Percentiles rank a stretch among this genome's conserved stretches.
Evolutionary conservation across 805 yeast species (phyloP).

Genomic region (Zygosaccharomyces bailii): DNA sequence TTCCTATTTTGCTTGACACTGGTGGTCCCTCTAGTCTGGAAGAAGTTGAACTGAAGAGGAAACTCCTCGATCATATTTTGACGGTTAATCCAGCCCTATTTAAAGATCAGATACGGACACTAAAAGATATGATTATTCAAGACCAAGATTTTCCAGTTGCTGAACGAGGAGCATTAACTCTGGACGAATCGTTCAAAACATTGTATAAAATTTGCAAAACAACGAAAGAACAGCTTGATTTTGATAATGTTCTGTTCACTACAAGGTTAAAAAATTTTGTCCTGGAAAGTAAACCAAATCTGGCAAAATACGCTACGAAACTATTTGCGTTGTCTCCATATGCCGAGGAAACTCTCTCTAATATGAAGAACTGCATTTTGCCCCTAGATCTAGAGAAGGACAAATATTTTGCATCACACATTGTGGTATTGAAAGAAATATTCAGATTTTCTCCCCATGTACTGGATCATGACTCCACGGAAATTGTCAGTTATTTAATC

Average conservation of each 20-base stretch:
- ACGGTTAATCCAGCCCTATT: slow-evolving; percentile 59
- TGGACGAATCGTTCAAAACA: slow-evolving; percentile 50
- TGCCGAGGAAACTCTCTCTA: slow-evolving; percentile 40
- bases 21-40: slow-evolving; percentile 31
- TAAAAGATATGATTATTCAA: slow-evolving; percentile 42
- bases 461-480: slow-evolving; percentile 52
- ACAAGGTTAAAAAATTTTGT: slow-evolving; percentile 48
- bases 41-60: slow-evolving; percentile 40
- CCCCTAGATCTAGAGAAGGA: slow-evolving; percentile 46
- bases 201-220: slow-evolving; percentile 55
- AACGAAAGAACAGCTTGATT: slow-evolving; percentile 47
- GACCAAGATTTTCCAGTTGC: slow-evolving; percentile 18
- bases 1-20: slow-evolving; percentile 47
- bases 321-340: slow-evolving; percentile 48
- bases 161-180: slow-evolving; percentile 19
- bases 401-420: slow-evolving; percentile 47
- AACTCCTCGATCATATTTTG: slow-evolving; percentile 57
- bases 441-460: slow-evolving; percentile 47
- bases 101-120: slow-evolving; percentile 52
- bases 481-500: slow-evolving; percentile 56
- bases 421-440: slow-evolving; percentile 59
- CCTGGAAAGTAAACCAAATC: slow-evolving; percentile 50
- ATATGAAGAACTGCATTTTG: slow-evolving; percentile 42
- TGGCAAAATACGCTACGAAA: slow-evolving; percentile 63
- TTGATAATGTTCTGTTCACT: slow-evolving; percentile 40